These are phyloP conservation scores for Apodospora peruviana DNA, from an alignment of 495 filamentous ascomycete genomes.

Conservation along the genomic window DNA sequence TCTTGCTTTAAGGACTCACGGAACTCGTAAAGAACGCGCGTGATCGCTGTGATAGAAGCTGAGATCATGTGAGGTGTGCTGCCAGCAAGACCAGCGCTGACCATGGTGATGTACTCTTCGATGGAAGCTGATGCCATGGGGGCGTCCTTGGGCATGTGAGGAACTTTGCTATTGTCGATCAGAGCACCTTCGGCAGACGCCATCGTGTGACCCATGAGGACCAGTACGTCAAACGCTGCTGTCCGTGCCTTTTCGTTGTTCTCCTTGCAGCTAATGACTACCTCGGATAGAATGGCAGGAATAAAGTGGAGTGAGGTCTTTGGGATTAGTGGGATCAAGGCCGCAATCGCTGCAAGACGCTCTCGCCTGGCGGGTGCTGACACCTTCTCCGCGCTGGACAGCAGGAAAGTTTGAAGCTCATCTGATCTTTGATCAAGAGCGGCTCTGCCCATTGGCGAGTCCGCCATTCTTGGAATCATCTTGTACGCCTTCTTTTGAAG, in stretches of 20 bases:
- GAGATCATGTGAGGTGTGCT: conserved; percentile 92
- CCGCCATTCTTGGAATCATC: conserved; percentile 80
- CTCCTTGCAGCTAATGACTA: conserved; percentile 92
- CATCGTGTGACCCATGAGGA: conserved; percentile 81
- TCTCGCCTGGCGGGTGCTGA: conserved; percentile 79
- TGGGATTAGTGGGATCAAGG: conserved; percentile 72
- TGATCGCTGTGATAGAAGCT: conserved; percentile 86
- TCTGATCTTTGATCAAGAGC: conserved; percentile 65
- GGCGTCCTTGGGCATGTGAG: conserved; percentile 74
- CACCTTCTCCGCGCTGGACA: conserved; percentile 72
- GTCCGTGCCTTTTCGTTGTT: conserved; percentile 90
- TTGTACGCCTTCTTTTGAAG: conserved; percentile 99
- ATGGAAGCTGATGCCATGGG: conserved; percentile 71
- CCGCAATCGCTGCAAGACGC: conserved; percentile 73
- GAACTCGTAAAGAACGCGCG: conserved; percentile 88
- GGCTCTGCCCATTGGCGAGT: conserved; percentile 63
- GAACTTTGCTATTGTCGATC: conserved; percentile 77
- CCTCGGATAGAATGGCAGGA: conserved; percentile 82
- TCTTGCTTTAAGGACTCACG: conserved; percentile 48
- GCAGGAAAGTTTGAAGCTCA: conserved; percentile 74
- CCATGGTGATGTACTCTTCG: conserved; percentile 97
- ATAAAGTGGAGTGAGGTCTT: conserved; percentile 80
- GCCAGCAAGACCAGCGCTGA: conserved; percentile 89
- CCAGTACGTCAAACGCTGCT: conserved; percentile 82
- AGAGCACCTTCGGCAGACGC: conserved; percentile 57